Conservation (phyloP, 176 grass and related monocot genomes). For the Elaeis guineensis region DNA sequence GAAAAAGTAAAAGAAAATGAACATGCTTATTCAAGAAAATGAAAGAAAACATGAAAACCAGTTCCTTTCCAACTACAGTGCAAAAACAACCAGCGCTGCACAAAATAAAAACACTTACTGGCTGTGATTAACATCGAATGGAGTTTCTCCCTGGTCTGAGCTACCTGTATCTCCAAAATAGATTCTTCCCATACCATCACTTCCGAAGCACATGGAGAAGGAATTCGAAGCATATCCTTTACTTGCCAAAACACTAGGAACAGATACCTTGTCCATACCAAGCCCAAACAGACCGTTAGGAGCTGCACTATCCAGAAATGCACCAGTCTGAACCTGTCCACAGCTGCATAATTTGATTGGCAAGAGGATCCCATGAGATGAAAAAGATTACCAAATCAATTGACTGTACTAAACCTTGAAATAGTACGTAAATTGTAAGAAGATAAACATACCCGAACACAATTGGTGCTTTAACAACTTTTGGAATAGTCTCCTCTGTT, state of each 20-base stretch:
- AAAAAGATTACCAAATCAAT: neutral
- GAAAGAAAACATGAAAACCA: neutral
- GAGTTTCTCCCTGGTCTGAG: constrained; percentile 44
- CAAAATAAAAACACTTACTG: neutral
- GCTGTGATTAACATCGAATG: constrained; percentile 26
- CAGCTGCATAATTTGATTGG: constrained; percentile 3
- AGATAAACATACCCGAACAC: constrained; percentile 43
- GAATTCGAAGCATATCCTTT: constrained; percentile 35
- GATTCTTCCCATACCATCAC: constrained; percentile 45
- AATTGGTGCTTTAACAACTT: constrained; percentile 28
- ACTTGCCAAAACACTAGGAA: constrained; percentile 40
- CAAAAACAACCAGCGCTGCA: no score
- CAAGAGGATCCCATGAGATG: neutral
- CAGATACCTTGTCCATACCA: constrained; percentile 44
- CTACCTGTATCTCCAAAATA: constrained; percentile 67
- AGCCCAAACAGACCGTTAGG: constrained; percentile 61
- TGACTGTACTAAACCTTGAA: neutral
- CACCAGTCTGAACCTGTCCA: constrained; percentile 57
- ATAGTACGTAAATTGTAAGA: neutral
- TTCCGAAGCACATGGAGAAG: constrained; percentile 86
- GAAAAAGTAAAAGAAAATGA: neutral
- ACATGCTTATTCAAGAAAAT: neutral
- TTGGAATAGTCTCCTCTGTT: constrained; percentile 4
- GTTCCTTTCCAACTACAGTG: no score
- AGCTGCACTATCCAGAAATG: constrained; percentile 19